Conservation (phyloP, 2,329 filamentous ascomycete species). For the Atkinsonella texensis region DNA sequence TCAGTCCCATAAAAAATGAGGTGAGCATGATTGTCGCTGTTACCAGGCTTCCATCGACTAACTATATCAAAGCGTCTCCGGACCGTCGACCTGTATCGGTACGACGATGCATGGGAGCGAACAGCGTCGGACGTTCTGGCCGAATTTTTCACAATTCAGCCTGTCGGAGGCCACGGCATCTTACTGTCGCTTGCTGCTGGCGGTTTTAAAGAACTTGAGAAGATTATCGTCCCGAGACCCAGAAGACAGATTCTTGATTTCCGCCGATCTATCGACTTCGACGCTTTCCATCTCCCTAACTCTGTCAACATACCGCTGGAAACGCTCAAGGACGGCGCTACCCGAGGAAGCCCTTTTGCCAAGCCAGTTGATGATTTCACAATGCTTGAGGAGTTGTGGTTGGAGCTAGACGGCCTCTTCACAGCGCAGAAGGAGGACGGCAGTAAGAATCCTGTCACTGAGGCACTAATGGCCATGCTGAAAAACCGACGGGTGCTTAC, state of each 20-base stretch:
- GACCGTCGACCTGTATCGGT: conserved; percentile 39
- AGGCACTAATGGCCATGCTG: conserved; percentile 18
- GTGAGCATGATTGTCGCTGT: conserved; percentile 11
- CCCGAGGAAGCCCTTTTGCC: conserved; percentile 18
- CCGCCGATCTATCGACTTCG: conserved; percentile 28
- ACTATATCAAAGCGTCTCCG: conserved; percentile 27
- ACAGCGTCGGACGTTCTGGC: conserved; percentile 26
- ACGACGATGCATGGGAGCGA: conserved; percentile 43
- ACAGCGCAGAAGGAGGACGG: conserved; percentile 17
- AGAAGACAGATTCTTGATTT: conserved; percentile 32
- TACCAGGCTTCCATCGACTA: conserved; percentile 7
- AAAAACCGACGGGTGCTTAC: conserved; percentile 29
- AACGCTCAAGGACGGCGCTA: conserved; percentile 17
- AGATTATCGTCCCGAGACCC: conserved; percentile 13
- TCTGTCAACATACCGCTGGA: conserved; percentile 34
- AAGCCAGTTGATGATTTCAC: conserved; percentile 34
- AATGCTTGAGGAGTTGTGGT: conserved; percentile 35
- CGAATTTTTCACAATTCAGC: conserved; percentile 20
- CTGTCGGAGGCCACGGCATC: conserved; percentile 13
- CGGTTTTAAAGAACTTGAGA: conserved; percentile 13
- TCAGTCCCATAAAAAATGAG: conserved; percentile 34
- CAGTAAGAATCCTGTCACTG: conserved; percentile 16
- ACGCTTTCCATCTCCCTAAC: conserved; percentile 30
- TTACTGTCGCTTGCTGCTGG: conserved; percentile 12
- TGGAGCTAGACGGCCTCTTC: conserved; percentile 34